A percentile compares a stretch with the other conserved stretches of the same genome.
Evolutionary conservation across 139 green algal species (phyloP).

Genomic region (Picochlorum sp.): DNA sequence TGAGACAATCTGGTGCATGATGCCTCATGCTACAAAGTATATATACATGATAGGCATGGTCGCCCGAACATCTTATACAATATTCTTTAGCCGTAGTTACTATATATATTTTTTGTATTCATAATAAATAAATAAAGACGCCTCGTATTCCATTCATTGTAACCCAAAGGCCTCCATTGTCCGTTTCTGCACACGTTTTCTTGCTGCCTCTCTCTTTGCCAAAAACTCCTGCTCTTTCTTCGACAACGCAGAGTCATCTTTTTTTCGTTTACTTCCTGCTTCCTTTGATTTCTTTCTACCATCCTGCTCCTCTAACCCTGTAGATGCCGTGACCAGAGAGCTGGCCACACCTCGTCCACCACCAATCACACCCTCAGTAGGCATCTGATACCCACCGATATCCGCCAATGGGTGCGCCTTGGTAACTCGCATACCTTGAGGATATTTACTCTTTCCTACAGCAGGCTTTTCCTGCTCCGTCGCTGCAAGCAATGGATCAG

Average conservation of each 20-base stretch:
- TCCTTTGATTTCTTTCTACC: background rate
- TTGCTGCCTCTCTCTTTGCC: slow-evolving; percentile 58
- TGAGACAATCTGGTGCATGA: background rate
- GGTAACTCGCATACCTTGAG: slow-evolving; percentile 2
- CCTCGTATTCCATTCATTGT: background rate
- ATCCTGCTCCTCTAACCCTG: background rate
- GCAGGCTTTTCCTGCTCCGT: slow-evolving; percentile 1
- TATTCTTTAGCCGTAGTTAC: no score
- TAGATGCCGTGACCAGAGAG: background rate
- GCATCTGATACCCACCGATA: slow-evolving; percentile 50
- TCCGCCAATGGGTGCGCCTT: slow-evolving; percentile 44
- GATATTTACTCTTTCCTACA: background rate
- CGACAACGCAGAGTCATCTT: slow-evolving; percentile 29
- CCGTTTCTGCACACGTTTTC: slow-evolving; percentile 53
- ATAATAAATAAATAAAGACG: slow-evolving; percentile 5
- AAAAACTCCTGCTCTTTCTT: slow-evolving; percentile 59
- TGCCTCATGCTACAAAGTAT: background rate
- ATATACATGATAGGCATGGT: background rate
- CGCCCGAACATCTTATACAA: no score
- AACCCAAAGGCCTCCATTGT: slow-evolving; percentile 56
- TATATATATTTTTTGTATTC: background rate
- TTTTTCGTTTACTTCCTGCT: background rate
- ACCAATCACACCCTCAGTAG: slow-evolving; percentile 24
- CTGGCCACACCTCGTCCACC: slow-evolving; percentile 31
- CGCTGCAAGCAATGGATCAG: slow-evolving; percentile 17